A percentile compares a stretch with the other conserved stretches of the same genome.
phyloP scores from a whole-genome alignment of 1,139 yeast species.

The Blastobotrys indianensis region DNA sequence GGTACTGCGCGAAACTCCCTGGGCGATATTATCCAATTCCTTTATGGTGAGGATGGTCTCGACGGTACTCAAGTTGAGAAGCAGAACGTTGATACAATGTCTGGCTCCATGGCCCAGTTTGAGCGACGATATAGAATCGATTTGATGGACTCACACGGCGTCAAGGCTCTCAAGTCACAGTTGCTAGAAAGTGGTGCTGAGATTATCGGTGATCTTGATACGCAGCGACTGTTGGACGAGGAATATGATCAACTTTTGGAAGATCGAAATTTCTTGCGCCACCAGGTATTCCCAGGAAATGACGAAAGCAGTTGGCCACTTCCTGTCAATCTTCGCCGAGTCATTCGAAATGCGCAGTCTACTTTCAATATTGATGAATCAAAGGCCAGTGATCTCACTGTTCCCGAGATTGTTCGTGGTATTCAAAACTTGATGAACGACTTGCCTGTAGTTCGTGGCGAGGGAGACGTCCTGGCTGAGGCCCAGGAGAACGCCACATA shows the following conservation, averaged over 20 bases:
- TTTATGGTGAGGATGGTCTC: conserved; percentile 98
- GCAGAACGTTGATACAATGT: conserved; percentile 94
- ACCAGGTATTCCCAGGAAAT: conserved; percentile 67
- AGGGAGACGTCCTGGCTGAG: conserved; percentile 62
- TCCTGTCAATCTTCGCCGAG: conserved; percentile 95
- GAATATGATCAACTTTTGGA: conserved; percentile 71
- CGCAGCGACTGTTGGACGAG: conserved; percentile 74
- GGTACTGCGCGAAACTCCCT: conserved; percentile 97
- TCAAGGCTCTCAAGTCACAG: conserved; percentile 57
- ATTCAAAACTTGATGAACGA: conserved; percentile 59
- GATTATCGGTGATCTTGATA: conserved; percentile 79
- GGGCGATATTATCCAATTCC: conserved; percentile 92
- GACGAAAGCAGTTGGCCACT: conserved; percentile 98
- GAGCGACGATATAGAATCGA: conserved; percentile 84
- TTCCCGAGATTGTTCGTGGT: conserved; percentile 69
- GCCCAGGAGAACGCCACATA: conserved; percentile 92
- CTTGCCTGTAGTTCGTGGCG: conserved; percentile 78
- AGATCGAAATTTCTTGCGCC: conserved; percentile 78
- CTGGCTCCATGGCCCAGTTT: conserved; percentile 81
- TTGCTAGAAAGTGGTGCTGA: conserved; percentile 85
- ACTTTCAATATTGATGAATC: conserved; percentile 90
- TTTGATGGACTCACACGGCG: conserved; percentile 54
- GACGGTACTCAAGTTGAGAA: conserved; percentile 98
- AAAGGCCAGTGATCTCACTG: conserved; percentile 82
- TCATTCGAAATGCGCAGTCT: conserved; percentile 94